Conservation (phyloP, 768 basidiomycete species). For the Clitopilus hobsonii region DNA sequence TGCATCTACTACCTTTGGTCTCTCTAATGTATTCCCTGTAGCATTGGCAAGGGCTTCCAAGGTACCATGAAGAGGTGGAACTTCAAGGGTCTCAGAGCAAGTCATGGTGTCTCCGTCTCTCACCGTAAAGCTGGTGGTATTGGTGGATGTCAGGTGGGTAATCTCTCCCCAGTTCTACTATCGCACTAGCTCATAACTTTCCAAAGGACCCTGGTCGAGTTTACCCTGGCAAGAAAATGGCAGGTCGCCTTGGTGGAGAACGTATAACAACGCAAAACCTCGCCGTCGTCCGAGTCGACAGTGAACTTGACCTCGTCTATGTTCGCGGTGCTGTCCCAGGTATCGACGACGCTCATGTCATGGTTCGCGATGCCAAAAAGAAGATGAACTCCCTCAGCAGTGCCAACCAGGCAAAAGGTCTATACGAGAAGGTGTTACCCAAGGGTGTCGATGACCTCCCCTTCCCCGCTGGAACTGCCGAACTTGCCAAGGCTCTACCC, state of each 20-base stretch:
- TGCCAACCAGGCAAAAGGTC: conserved; percentile 64
- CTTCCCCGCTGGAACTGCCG: conserved; percentile 85
- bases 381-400: conserved; percentile 59
- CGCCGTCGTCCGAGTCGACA: conserved; percentile 84
- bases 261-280: conserved; percentile 86
- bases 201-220: conserved; percentile 90
- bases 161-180: neutral
- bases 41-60: conserved; percentile 95
- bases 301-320: conserved; percentile 80
- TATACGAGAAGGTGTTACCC: conserved; percentile 74
- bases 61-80: conserved; percentile 97
- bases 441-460: conserved; percentile 83
- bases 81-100: conserved; percentile 86
- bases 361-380: conserved; percentile 88
- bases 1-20: neutral
- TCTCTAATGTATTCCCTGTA: conserved; percentile 22
- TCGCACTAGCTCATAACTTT: neutral
- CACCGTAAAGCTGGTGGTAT: conserved; percentile 93
- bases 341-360: conserved; percentile 80
- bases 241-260: conserved; percentile 85
- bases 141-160: conserved; percentile 85
- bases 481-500: conserved; percentile 65
- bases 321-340: conserved; percentile 92
- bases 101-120: conserved; percentile 93
- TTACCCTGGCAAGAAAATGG: conserved; percentile 98